Base-by-base conservation (phyloP, 148 eudicot genomes). In the Nepenthes gracilis region DNA sequence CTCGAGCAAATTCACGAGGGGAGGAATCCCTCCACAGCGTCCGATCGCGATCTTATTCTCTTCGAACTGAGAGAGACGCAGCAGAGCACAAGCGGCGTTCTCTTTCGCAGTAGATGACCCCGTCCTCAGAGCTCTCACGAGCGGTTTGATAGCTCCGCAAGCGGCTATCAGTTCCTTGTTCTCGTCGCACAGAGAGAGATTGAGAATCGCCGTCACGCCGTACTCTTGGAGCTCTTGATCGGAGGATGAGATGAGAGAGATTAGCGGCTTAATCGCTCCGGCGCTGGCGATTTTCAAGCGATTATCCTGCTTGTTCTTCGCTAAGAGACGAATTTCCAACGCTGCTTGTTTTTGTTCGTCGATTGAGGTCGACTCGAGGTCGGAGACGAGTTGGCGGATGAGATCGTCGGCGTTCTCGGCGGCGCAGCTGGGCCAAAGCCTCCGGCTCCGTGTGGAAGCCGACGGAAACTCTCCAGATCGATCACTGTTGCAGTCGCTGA, bases 401-500 rank as follows among this genome's bases (percentile, higher is more conserved):
- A 84, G 58, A 1, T 86, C 84, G 43, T 83, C 92, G 47, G 85
- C 81, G 70, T 45, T 53, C 14, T 23, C 64, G 54, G 64, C 64
- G n/a, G 83, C 77, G 75, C 92, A 81, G 37, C 85, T 45, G 2
- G 85, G 59, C 63, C 85, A 67, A 32, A 90, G 72, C 33, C 76
- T 84, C 8, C 92, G 88, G 68, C 80, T 75, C 13, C 76, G 69
- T 0, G 88, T 64, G 4, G 84, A 65, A 1, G 85, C 62, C 1
- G 80, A 48, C 6, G 81, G 63, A 59, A 90, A 90, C 66, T 90
- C 97, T 65, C 95, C 92, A 55, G 97, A 90, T 47, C 78, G 58
- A 67, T 90, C 97, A 68, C 92, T 85, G 74, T 82, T 77, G 65
- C 97, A 90, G 51, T 90, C 97, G 62, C 97, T 90, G 72, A 90